Conservation (phyloP, 139 green algal genomes). For the Microglena sp. region DNA sequence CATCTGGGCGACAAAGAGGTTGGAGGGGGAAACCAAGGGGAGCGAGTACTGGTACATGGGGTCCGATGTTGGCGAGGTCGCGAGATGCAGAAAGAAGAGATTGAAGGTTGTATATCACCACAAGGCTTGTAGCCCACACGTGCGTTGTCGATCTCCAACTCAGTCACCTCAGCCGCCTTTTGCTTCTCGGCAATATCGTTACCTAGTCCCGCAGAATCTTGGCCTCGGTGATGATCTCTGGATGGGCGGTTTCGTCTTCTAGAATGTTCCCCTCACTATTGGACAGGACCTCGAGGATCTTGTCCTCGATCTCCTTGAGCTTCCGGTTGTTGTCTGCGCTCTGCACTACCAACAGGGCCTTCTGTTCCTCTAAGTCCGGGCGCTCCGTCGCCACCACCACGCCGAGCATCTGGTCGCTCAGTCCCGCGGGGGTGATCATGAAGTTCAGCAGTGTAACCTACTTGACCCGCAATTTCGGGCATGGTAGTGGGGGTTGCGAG, state of each 20-base stretch:
- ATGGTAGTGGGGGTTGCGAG: constrained; percentile 43
- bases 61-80: constrained; percentile 47
- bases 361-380: constrained; percentile 71
- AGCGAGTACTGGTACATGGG: constrained; percentile 77
- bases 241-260: constrained; percentile 67
- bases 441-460: constrained; percentile 71
- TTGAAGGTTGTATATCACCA: constrained; percentile 59
- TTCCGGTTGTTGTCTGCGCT: constrained; percentile 53
- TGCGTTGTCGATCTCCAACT: constrained; percentile 57
- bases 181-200: constrained; percentile 71
- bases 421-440: constrained; percentile 65
- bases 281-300: constrained; percentile 49
- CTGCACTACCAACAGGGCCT: constrained; percentile 51
- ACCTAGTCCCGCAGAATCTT: constrained; percentile 59
- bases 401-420: constrained; percentile 65
- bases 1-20: constrained; percentile 54
- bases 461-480: constrained; percentile 65
- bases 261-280: constrained; percentile 56
- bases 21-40: constrained; percentile 66
- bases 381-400: constrained; percentile 63
- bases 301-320: constrained; percentile 70
- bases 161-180: constrained; percentile 37
- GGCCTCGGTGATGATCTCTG: constrained; percentile 60
- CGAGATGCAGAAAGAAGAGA: constrained; percentile 74
- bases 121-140: constrained; percentile 55